Percentiles rank a stretch among this genome's conserved stretches.
Evolutionary conservation across 2,329 filamentous ascomycete species (phyloP).

Genomic region (Colletotrichum ledebouriae): DNA sequence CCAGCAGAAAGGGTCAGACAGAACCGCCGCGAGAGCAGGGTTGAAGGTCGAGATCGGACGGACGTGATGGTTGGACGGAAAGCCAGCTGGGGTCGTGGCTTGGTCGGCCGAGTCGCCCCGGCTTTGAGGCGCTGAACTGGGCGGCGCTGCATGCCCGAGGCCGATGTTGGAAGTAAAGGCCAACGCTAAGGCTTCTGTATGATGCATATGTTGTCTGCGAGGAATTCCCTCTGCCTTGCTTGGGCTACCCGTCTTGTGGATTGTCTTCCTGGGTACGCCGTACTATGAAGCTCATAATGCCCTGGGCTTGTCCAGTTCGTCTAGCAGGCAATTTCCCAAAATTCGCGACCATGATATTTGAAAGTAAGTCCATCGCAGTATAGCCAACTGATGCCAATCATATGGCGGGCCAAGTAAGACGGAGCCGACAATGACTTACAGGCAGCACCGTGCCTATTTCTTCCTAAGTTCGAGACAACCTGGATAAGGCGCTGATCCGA

Average conservation of each 20-base stretch:
- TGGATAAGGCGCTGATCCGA: slow-evolving; percentile 5
- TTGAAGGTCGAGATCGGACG: slow-evolving; percentile 2
- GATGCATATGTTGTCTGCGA: neutral
- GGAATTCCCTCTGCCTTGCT: neutral
- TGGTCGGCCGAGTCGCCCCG: slow-evolving; percentile 34
- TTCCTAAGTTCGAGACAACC: slow-evolving; percentile 16
- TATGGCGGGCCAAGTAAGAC: neutral
- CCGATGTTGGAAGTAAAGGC: neutral
- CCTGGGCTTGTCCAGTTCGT: neutral
- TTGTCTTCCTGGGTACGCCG: slow-evolving; percentile 11
- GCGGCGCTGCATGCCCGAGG: neutral
- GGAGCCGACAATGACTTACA: neutral
- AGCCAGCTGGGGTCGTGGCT: slow-evolving; percentile 34
- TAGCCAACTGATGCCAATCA: neutral
- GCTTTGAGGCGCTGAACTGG: slow-evolving; percentile 15
- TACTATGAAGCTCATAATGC: slow-evolving; percentile 27
- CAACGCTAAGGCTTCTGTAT: neutral
- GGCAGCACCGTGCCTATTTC: neutral
- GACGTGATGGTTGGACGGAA: slow-evolving; percentile 30
- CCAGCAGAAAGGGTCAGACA: slow-evolving; percentile 19
- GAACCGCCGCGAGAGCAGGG: slow-evolving; percentile 22
- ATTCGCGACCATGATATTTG: neutral
- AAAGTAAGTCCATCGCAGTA: neutral
- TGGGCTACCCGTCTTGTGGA: slow-evolving; percentile 17
- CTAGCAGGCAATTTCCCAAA: slow-evolving; percentile 18